Base-by-base conservation (phyloP, 306 rosid genomes). In the Cicer judaicum region DNA sequence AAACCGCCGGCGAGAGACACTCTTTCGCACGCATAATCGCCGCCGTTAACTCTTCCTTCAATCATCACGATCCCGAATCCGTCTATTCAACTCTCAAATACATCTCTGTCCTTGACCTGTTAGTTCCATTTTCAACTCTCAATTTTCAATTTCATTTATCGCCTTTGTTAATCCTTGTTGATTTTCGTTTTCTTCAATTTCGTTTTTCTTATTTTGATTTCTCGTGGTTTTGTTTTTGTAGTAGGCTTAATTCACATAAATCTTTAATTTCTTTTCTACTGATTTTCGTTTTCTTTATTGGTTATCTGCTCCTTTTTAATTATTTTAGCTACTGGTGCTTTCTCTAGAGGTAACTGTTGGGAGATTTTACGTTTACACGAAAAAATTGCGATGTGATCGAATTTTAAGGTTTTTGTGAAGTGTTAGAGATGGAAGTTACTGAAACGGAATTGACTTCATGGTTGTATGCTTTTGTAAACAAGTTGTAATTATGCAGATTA, bases 81-180 rank as follows among this genome's bases (percentile, higher is more conserved):
- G 96, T 94, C 24, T 90, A 82, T 69, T 77, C 97, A 50, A 90
- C 99, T 68, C 86, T 92, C 88, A 87, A 84, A 89, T 92, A 89
- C 87, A 84, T 90, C 80, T 90, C 99, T 74, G 90, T 94, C 48
- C 86, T 94, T 71, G 99, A 94, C 87, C 98, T 94, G 99, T 94
- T 18, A 76, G 95, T 81, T 48, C 46, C 38, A 48, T 46, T 46
- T 39, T 74, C 43, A 63, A 55, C 68, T 14, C 61, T 73, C 67
- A 11, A 15, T 50, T 71, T n/a, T 72, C 73, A 19, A 10, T 68
- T 68, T 55, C 49, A 8, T 0, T 53, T 40, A 9, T 61, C 65
- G 0, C 67, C 42, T 53, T 67, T 46, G 63, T 77, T 52, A 61
- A 29, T 60, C 66, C 0, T 63, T 6, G 9, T 6, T 9, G 14